Evolutionary conservation across 257 asterid species (phyloP).

Genomic region (Capsicum pubescens): DNA sequence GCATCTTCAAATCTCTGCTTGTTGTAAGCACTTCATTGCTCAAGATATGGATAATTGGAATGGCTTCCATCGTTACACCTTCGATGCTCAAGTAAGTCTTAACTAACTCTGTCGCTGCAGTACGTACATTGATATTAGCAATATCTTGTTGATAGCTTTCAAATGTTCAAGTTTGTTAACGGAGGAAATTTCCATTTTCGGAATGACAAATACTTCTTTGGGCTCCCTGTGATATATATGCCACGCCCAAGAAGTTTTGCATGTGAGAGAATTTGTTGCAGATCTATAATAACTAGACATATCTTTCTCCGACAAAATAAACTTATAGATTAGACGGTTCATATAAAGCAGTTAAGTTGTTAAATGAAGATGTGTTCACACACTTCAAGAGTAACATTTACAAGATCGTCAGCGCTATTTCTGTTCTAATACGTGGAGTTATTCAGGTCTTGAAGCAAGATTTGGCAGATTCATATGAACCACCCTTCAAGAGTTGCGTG

Average conservation of each 20-base stretch:
- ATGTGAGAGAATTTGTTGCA: neutral
- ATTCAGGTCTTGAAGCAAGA: slow-evolving; percentile 67
- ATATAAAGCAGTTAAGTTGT: neutral
- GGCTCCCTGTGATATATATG: neutral
- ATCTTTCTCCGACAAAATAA: neutral
- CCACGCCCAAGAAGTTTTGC: neutral
- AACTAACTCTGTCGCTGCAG: slow-evolving; percentile 7
- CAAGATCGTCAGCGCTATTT: neutral
- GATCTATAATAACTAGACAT: neutral
- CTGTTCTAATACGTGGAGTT: neutral
- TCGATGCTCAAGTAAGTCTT: slow-evolving; percentile 58
- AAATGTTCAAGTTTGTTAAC: neutral
- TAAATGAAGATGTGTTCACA: neutral
- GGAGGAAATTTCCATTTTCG: slow-evolving; percentile 17
- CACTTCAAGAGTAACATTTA: neutral
- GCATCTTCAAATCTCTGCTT: slow-evolving; percentile 67
- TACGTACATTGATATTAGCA: neutral
- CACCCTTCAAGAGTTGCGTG: slow-evolving; percentile 74
- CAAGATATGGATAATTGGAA: slow-evolving; percentile 80
- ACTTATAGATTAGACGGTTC: neutral
- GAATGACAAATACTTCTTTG: neutral
- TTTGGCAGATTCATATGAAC: slow-evolving; percentile 76
- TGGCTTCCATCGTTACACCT: slow-evolving; percentile 54
- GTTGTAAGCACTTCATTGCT: slow-evolving; percentile 80
- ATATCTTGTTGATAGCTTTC: neutral